Evolutionary conservation across 2,329 filamentous ascomycete genomes (phyloP), one percentile per base, ranked within the genome.

Genomic region (Hymenoscyphus linearis): DNA sequence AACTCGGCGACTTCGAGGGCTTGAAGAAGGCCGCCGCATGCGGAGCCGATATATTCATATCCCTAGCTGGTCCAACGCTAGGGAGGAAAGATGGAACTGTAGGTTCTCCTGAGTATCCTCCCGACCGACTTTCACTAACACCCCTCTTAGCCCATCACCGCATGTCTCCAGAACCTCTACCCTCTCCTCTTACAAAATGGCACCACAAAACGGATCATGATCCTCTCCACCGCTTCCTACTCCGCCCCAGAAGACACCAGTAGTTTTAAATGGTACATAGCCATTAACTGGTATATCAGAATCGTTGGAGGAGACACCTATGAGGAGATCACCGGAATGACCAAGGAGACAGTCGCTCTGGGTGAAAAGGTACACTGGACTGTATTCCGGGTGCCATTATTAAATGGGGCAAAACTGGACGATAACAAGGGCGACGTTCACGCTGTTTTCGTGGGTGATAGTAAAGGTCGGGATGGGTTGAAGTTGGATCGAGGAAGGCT

Each of bases 211-310:
- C 64, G 66, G 5, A 62, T 69, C 58, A 62, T 69, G n/a, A 57
- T 63, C 56, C 66, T 69, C 35, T 68, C 67, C 10, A 70, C 67
- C 10, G 60, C 67, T 16, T 69, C 67, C 13, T 68, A 68, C 57
- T 65, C 66, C 26, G 63, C 62, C 2, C 63, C 67, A 4, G 61
- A 70, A 59, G 67, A 69, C 14, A 54, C 54, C 2, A 16, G 56
- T 3, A 67, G 64, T 13, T 27, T 67, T 5, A 67, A 67, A 57
- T 65, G 67, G 64, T 66, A 64, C 60, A 13, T 65, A 1, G 63
- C 61, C 10, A 62, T 70, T 13, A 66, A 68, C 35, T 63, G 63
- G 34, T 68, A 66, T 26, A 60, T 70, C 3, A 67, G 61, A n/a
- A 36, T 65, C 12, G 47, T 70, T 16, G 65, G 65, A 6, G 68